Percentiles rank a stretch among this genome's conserved stretches.
These are phyloP conservation scores for Albizia julibrissin DNA, from an alignment of 306 rosid genomes.

Conservation along the genomic window DNA sequence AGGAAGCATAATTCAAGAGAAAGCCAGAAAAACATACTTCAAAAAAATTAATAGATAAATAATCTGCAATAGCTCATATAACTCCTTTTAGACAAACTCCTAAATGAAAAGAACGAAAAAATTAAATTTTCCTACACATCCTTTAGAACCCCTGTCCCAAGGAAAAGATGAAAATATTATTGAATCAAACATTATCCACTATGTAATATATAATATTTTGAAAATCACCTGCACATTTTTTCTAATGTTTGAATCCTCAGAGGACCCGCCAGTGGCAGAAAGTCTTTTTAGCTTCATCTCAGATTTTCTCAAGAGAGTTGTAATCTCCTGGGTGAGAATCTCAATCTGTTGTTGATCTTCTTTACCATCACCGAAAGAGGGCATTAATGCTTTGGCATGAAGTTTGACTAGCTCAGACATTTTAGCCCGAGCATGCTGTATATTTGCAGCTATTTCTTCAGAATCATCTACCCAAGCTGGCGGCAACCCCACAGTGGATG, in stretches of 20 bases:
- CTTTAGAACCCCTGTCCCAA: neutral
- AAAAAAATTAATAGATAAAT: neutral
- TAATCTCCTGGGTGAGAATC: constrained; percentile 68
- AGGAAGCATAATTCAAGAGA: constrained; percentile 25
- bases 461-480: constrained; percentile 90
- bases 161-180: neutral
- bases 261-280: constrained; percentile 54
- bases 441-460: constrained; percentile 61
- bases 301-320: constrained; percentile 62
- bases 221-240: constrained; percentile 77
- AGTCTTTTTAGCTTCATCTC: constrained; percentile 62
- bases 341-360: constrained; percentile 70
- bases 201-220: neutral
- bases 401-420: constrained; percentile 68
- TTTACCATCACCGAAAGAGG: constrained; percentile 73
- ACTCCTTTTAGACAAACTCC: neutral
- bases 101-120: neutral
- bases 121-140: neutral
- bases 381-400: constrained; percentile 74
- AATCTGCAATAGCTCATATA: neutral
- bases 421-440: constrained; percentile 59
- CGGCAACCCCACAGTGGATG: constrained; percentile 70
- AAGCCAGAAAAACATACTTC: constrained; percentile 2
- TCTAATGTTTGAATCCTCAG: constrained; percentile 69
- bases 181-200: constrained; percentile 3